Conservation (phyloP, 2,329 filamentous ascomycete species). For the Coniochaeta hoffmannii region DNA sequence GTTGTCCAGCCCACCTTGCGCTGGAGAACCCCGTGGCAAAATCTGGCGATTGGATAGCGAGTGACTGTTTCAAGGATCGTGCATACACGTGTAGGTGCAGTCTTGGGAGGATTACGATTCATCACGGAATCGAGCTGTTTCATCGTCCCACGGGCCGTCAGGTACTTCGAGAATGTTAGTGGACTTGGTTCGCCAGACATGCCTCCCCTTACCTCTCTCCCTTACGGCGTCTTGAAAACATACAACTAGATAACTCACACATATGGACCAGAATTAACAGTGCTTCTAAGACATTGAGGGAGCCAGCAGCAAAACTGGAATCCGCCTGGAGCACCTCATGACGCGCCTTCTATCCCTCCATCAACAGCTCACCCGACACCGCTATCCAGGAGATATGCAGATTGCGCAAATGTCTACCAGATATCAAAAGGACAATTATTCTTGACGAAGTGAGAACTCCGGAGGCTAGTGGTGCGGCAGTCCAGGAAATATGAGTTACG, state of each 20-base stretch:
- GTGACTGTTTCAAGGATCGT: too few species aligned
- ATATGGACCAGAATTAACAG: neutral
- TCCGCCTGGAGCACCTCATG: neutral
- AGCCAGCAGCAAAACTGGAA: neutral
- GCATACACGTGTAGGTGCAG: too few species aligned
- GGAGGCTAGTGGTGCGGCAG: neutral
- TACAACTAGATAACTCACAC: too few species aligned
- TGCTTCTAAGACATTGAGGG: neutral
- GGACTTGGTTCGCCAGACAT: neutral
- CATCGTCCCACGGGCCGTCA: neutral
- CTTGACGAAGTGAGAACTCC: neutral
- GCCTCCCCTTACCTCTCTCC: neutral
- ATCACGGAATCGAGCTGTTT: neutral
- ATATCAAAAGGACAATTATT: neutral
- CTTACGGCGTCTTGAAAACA: too few species aligned
- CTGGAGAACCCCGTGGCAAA: too few species aligned
- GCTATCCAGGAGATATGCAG: neutral
- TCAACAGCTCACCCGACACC: neutral
- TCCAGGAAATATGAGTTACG: slow-evolving; percentile 13
- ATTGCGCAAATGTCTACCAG: neutral
- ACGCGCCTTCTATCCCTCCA: neutral
- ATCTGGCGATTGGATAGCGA: too few species aligned
- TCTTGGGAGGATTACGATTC: too few species aligned
- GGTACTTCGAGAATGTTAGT: neutral
- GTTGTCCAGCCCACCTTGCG: too few species aligned